Evolutionary conservation across 2,329 filamentous ascomycete genomes (phyloP), one percentile per base, ranked within the genome.

Genomic region (Hymenoscyphus occultus): DNA sequence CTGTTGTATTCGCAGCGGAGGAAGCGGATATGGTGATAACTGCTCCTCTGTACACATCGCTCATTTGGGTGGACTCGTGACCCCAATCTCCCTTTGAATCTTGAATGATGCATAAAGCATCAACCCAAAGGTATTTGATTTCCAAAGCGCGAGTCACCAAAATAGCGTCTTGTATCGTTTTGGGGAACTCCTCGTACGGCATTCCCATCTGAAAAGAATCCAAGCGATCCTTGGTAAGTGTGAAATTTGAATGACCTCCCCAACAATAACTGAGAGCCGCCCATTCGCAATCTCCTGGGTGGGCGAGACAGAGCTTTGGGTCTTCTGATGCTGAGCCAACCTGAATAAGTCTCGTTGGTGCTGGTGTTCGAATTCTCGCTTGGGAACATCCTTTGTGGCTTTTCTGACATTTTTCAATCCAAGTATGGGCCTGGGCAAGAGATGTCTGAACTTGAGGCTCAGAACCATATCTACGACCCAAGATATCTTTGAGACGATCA

Each of bases 51-150:
- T 59, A 63, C 6, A 63, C 32, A 28, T 63, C 56, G 12, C 39
- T 6, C 61, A 63, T 63, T 28, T 32, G 56, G 7, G 32, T 16
- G 13, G 48, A n/a, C 39, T 64, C 58, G 2, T 31, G 1, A 6
- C 3, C n/a, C 22, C 22, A 22, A 22, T 22, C 22, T 1, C 1
- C 22, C 22, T 22, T 22, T 22, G 22, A 22, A 22, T 63, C 56
- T n/a, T 63, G 62, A 3, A 59, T 32, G 39, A 63, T 60, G 22
- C 62, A 63, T 10, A 63, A 31, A 32, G 32, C 14, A 40, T 62
- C 60, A 13, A 57, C 51, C 60, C 60, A 62, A 7, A 62, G n/a
- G 32, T 57, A 62, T 13, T 32, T n/a, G 13, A 56, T 31, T 2
- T 22, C 35, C 13, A 62, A 32, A 12, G 9, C 14, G 13, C 22